These are phyloP conservation scores for Mediolabrus comicus DNA, from an alignment of 108 stramenopile species.

Conservation along the genomic window DNA sequence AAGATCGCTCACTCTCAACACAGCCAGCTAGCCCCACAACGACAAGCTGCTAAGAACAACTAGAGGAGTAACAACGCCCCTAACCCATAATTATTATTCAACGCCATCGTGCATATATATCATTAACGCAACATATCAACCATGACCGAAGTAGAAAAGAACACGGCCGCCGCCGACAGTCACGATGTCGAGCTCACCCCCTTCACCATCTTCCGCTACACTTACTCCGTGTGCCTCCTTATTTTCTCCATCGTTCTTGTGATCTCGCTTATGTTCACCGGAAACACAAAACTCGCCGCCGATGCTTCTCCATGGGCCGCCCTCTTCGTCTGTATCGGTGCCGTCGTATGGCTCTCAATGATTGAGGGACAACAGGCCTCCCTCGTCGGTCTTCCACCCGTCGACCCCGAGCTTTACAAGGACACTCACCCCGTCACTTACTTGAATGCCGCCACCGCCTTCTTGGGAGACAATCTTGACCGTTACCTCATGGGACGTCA, in stretches of 20 bases:
- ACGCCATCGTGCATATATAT: no score
- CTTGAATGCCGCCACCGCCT: slow-evolving; percentile 50
- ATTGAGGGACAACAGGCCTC: slow-evolving; percentile 78
- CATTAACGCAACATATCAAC: no score
- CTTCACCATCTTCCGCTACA: slow-evolving; percentile 20
- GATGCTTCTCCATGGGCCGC: slow-evolving; percentile 57
- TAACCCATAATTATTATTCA: no score
- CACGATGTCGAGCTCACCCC: slow-evolving; percentile 35
- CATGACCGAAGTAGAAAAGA: no score
- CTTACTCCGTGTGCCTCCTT: slow-evolving; percentile 43
- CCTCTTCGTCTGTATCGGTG: slow-evolving; percentile 41
- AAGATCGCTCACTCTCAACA: no score
- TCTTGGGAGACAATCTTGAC: slow-evolving; percentile 87
- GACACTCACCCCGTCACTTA: slow-evolving; percentile 69
- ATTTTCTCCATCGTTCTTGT: slow-evolving; percentile 64
- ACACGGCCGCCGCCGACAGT: neutral
- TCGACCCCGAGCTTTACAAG: slow-evolving; percentile 69
- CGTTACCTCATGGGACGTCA: slow-evolving; percentile 87
- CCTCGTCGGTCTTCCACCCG: slow-evolving; percentile 70
- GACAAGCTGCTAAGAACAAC: no score
- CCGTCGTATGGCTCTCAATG: slow-evolving; percentile 66
- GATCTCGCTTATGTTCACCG: slow-evolving; percentile 55
- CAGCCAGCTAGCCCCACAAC: no score
- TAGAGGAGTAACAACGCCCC: no score
- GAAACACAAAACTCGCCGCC: slow-evolving; percentile 57